Base-by-base conservation (phyloP, 352 stramenopile genomes). In the Thraustochytrium aureum region DNA sequence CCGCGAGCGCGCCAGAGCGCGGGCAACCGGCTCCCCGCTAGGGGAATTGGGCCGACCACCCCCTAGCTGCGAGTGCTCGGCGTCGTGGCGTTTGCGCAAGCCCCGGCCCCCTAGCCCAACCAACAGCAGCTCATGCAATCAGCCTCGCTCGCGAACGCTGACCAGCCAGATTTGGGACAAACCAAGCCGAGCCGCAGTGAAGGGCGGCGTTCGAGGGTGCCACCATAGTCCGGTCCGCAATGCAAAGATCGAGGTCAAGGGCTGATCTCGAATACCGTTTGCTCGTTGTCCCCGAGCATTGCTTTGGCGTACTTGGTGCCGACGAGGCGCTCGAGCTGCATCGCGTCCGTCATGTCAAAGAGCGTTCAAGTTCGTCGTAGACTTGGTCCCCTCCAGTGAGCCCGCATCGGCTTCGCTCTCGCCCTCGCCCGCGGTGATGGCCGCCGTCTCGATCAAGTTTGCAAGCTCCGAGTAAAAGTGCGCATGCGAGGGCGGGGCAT, bases 381-480 rank as follows among this genome's bases (percentile, higher is more conserved):
- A 42, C 35, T 39, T 79, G 59, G 6, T 7, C 10, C 26, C 45
- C 17, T 50, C 10, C 7, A 50, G 14, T 20, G 45, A 54, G 10
- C 42, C 30, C 3, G 26, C n/a, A 59, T 39, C 61, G 4, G 5
- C 45, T 4, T 76, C 81, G 22, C 14, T 54, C 22, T 45, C 22
- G 75, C 64, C 35, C 75, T 83, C 22, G 61, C 62, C 2, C n/a
- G n/a, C n/a, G n/a, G n/a, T n/a, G n/a, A n/a, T 72, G n/a, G 35
- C 61, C n/a, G 45, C 84, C 17, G 81, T 73, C 61, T 86, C 84
- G 33, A 94, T 75, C 47, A 90, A 81, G 84, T 94, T 94, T 12
- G 92, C 86, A 54, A 94, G 83, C 35, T 90, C 87, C 2, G 89
- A 56, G 84, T 94, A 95, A 61, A 94, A 92, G 37, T 92, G 83